Base-by-base conservation (phyloP, 306 rosid genomes). In the Cicer arietinum region DNA sequence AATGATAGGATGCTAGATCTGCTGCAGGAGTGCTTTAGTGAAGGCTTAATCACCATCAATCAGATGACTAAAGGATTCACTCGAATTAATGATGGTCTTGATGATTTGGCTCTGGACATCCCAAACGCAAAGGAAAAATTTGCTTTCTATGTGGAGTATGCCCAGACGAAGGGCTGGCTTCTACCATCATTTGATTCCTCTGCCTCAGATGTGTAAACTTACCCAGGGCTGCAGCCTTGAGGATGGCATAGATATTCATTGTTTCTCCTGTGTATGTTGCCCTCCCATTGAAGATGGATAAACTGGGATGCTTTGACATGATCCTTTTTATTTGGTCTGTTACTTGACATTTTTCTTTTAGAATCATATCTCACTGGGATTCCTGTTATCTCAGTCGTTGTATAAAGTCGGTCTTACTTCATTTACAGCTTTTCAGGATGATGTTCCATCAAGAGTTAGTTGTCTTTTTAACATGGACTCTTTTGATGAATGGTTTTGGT, bases 1-100 rank as follows among this genome's bases (percentile, higher is more conserved):
- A 92, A 94, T 39, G 99, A 94, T 47, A 78, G 96, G 61, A 76
- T 94, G 89, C 96, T 94, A 6, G 82, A 86, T 82, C 88, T 94
- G 62, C 88, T 94, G 54, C 96, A 92, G 86, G 99, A 88, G 71
- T 89, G 97, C 89, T 92, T 89, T 67, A 60, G 86, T 16, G 99
- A 90, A 73, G 99, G 99, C 22, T 88, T 94, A 68, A 92, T 94
- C 84, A 92, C 99, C 46, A 94, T 75, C 79, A 92, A 88, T 75
- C 97, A 94, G 87, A 84, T 94, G 95, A 94, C 92, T 0, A 94
- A 94, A 67, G 99, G 99, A 45, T 94, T 92, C 86, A 83, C 87
- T 67, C 89, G 99, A 12, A 81, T 92, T 81, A 94, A 84, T 83
- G 99, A 94, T 10, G 79, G 95, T 50, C 95, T 94, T 1, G 99